Conservation (phyloP, 2,329 filamentous ascomycete species). For the Cercospora sojina region DNA sequence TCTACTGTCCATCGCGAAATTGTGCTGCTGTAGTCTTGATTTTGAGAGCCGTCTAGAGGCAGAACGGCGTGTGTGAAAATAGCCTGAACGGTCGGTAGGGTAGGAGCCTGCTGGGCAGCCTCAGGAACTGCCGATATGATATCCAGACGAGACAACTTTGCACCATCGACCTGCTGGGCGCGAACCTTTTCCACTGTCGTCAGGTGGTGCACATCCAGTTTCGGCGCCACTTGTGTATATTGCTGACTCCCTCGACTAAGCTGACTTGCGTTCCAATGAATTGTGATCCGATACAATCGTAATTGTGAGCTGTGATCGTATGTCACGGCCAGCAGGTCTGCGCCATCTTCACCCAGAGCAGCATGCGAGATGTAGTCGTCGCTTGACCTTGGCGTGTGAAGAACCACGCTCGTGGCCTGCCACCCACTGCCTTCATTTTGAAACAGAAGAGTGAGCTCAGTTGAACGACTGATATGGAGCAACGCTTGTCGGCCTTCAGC, state of each 20-base stretch:
- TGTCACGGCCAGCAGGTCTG: conserved; percentile 62
- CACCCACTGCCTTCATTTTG: conserved; percentile 71
- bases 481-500: conserved; percentile 69
- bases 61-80: conserved; percentile 61
- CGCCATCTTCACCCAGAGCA: conserved; percentile 58
- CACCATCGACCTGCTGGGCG: conserved; percentile 31
- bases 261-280: conserved; percentile 66
- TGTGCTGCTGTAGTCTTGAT: conserved; percentile 67
- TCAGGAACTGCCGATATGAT: conserved; percentile 52
- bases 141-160: conserved; percentile 30
- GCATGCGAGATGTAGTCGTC: conserved; percentile 78
- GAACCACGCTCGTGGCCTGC: conserved; percentile 67
- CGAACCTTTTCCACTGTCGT: conserved; percentile 29
- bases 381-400: conserved; percentile 37
- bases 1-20: conserved; percentile 80
- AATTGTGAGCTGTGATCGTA: conserved; percentile 71
- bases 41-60: conserved; percentile 50
- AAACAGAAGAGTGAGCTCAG: conserved; percentile 72
- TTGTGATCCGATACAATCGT: conserved; percentile 68
- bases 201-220: conserved; percentile 33
- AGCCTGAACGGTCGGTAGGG: conserved; percentile 60
- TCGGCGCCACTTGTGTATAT: conserved; percentile 31
- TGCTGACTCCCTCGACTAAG: conserved; percentile 35
- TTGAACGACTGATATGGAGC: conserved; percentile 72
- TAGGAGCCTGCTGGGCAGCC: conserved; percentile 55